phyloP scores from a whole-genome alignment of 2,329 filamentous ascomycete species.

The Monilinia polystroma region DNA sequence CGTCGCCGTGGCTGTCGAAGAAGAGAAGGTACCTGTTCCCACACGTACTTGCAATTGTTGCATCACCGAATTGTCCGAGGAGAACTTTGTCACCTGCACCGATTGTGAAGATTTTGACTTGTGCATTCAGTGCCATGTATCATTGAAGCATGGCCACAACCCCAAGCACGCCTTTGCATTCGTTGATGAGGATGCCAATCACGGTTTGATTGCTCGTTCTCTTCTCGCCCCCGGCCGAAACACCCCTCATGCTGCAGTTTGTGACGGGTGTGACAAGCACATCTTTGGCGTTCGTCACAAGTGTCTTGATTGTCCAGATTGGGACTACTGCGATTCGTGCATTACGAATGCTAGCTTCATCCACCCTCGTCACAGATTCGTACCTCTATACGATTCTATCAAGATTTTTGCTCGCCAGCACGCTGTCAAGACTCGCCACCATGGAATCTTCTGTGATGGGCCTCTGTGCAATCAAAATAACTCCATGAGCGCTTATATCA shows the following conservation, averaged over 20 bases:
- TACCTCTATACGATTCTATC: conserved; percentile 77
- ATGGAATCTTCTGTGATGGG: conserved; percentile 91
- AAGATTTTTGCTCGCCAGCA: conserved; percentile 45
- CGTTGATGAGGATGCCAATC: conserved; percentile 60
- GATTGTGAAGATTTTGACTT: conserved; percentile 89
- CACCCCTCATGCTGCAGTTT: conserved; percentile 81
- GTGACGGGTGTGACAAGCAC: conserved; percentile 86
- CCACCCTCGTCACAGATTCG: conserved; percentile 86
- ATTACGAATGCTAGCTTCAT: conserved; percentile 62
- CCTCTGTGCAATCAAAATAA: conserved; percentile 71
- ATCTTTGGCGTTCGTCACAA: conserved; percentile 92
- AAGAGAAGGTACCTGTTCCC: conserved; percentile 32
- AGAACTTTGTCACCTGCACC: conserved; percentile 80
- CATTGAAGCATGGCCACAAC: conserved; percentile 82
- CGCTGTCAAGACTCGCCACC: conserved; percentile 58
- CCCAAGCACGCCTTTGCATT: conserved; percentile 79
- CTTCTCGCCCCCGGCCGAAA: conserved; percentile 79
- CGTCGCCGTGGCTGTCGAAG: conserved; percentile 29
- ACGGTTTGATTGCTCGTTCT: conserved; percentile 60
- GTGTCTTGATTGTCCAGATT: conserved; percentile 94
- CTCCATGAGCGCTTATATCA: conserved; percentile 67
- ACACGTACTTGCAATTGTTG: conserved; percentile 63
- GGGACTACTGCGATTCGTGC: conserved; percentile 88
- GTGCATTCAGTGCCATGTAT: conserved; percentile 77
- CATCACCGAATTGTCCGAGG: conserved; percentile 62